Base-by-base conservation (phyloP, 139 green algal species). In the Yamagishiella unicocca region DNA sequence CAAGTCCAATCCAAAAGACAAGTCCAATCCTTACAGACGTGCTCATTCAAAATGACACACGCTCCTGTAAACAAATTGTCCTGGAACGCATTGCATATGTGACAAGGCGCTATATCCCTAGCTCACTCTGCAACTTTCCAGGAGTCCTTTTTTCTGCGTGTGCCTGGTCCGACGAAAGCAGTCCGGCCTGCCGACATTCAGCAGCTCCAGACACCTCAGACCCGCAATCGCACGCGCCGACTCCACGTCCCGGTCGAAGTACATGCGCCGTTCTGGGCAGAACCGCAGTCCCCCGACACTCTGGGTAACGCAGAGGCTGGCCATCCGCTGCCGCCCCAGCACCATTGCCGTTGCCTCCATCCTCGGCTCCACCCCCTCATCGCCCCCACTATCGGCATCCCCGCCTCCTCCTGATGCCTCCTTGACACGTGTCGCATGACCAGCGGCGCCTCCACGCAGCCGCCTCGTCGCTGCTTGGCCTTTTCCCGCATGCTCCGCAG, bases 201-300 rank as follows among this genome's bases (percentile, higher is more conserved):
- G 62, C 62, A 71, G 62, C 29, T 35, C 29, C 62, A 71, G 62
- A 40, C 27, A 40, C 27, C 62, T 40, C 27, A 71, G 62, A 31
- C 62, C 29, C 62, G 62, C 62, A 35, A 71, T 71, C 62, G 62
- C 29, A 31, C 25, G 29, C 21, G 62, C 62, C 62, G 62, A 31
- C 62, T 71, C 62, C 62, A 71, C 62, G 62, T 71, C 62, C 62
- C 62, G 62, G 62, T 71, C 62, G 29, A 31, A 35, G 62, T 71
- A 71, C 62, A 71, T 71, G 62, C 62, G 62, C 62, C 29, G 27
- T 71, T 71, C 62, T 71, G 62, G 62, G 62, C 62, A 71, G 62
- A 71, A 71, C n/a, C 62, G 62, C 62, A 71, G 62, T 71, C 62
- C 62, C n/a, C 27, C 62, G 62, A 35, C 25, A 31, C 62, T 71